Percentiles rank a stretch among this genome's conserved stretches.
phyloP scores from a whole-genome alignment of 768 basidiomycete species.

The Tremella mesenterica region DNA sequence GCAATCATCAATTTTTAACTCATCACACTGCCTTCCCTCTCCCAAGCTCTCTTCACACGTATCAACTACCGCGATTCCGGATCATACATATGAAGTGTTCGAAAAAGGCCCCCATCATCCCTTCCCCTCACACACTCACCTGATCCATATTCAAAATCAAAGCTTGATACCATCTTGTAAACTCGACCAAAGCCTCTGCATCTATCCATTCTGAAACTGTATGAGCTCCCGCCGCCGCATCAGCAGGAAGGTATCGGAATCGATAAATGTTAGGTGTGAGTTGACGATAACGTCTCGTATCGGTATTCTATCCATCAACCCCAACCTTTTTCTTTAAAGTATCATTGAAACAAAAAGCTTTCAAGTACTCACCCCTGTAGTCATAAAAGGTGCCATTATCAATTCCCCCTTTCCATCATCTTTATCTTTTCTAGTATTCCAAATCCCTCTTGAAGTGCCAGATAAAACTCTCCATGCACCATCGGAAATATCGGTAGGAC shows the following conservation, averaged over 20 bases:
- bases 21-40: no score
- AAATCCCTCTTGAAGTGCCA: constrained; percentile 32
- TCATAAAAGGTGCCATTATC: constrained; percentile 34
- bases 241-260: constrained; percentile 19
- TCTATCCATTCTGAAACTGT: background rate
- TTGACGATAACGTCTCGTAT: constrained; percentile 32
- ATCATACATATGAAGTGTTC: no score
- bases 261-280: constrained; percentile 41
- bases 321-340: constrained; percentile 8
- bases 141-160: constrained; percentile 38
- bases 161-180: constrained; percentile 34
- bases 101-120: no score
- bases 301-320: constrained; percentile 28
- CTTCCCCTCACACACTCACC: no score
- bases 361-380: constrained; percentile 7
- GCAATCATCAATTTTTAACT: no score
- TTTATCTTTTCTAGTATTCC: constrained; percentile 17
- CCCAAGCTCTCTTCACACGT: no score
- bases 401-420: constrained; percentile 13
- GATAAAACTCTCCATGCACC: constrained; percentile 33
- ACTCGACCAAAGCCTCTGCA: constrained; percentile 33
- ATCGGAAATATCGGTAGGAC: constrained; percentile 15
- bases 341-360: constrained; percentile 12
- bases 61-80: no score
- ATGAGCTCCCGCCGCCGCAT: constrained; percentile 4